phyloP scores from a whole-genome alignment of 148 eudicot species.

The Limonium bicolor region DNA sequence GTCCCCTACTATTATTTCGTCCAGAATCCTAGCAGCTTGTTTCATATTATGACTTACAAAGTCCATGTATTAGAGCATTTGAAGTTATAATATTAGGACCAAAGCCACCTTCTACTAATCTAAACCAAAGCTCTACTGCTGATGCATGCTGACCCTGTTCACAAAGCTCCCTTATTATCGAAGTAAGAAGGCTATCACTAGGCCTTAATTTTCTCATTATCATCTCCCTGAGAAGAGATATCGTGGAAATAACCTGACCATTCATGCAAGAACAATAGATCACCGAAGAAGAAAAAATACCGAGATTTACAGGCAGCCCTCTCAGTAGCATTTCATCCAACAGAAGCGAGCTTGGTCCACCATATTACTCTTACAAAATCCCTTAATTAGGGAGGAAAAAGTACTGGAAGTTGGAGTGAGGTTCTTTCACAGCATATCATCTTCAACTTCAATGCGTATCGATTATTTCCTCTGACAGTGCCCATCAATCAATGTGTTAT shows the following conservation, averaged over 20 bases:
- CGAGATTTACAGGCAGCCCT: conserved; percentile 30
- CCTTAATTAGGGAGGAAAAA: conserved; percentile 50
- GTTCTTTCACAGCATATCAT: conserved; percentile 46
- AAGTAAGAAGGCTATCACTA: conserved; percentile 47
- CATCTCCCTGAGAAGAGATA: conserved; percentile 37
- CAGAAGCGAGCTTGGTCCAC: conserved; percentile 34
- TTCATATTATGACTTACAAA: conserved; percentile 45
- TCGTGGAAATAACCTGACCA: conserved; percentile 30
- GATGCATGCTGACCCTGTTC: conserved; percentile 35
- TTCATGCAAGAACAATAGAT: conserved; percentile 29
- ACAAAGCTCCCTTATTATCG: conserved; percentile 44
- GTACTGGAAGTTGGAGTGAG: conserved; percentile 48
- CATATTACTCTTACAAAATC: conserved; percentile 58
- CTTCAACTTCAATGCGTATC: conserved; percentile 43
- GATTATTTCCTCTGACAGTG: conserved; percentile 53
- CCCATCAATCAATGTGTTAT: conserved; percentile 66
- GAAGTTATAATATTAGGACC: conserved; percentile 52
- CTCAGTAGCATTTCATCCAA: conserved; percentile 45
- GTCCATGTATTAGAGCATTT: conserved; percentile 68
- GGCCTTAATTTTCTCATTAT: conserved; percentile 51
- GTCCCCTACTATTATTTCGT: conserved; percentile 45
- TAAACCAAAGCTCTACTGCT: conserved; percentile 56
- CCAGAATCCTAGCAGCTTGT: conserved; percentile 45
- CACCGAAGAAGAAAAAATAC: conserved; percentile 41
- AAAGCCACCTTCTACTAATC: conserved; percentile 33